Percentiles rank a stretch among this genome's conserved stretches.
These are phyloP conservation scores for Boletus patriciae DNA, from an alignment of 768 basidiomycete species.

Conservation along the genomic window DNA sequence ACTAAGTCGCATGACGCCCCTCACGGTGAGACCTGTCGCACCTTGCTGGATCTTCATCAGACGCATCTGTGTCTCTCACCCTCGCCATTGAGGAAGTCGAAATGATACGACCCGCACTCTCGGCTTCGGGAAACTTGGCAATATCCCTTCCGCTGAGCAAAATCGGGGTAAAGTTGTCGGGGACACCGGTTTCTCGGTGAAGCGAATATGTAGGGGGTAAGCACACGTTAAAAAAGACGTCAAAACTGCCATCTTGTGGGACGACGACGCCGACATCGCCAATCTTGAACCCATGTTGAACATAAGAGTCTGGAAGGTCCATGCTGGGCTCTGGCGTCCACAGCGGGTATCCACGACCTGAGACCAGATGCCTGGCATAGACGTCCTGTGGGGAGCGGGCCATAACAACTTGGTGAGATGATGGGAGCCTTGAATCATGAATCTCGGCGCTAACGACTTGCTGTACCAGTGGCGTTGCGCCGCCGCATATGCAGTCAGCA, in stretches of 20 bases:
- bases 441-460: background rate
- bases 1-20: background rate
- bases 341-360: conserved; percentile 32
- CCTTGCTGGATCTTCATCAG: conserved; percentile 5
- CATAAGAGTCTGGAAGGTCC: conserved; percentile 25
- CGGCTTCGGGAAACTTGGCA: conserved; percentile 6
- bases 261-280: conserved; percentile 39
- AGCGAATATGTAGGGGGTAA: conserved; percentile 28
- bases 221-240: conserved; percentile 38
- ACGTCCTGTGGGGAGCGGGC: conserved; percentile 11
- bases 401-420: background rate
- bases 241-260: conserved; percentile 34
- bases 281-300: conserved; percentile 29
- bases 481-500: too few species aligned
- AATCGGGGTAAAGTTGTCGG: conserved; percentile 28
- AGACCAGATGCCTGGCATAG: conserved; percentile 18
- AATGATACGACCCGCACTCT: conserved; percentile 12
- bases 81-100: conserved; percentile 11
- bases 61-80: background rate
- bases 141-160: conserved; percentile 10
- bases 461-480: background rate
- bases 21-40: background rate
- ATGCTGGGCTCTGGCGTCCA: conserved; percentile 34
- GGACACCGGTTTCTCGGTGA: conserved; percentile 17
- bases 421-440: background rate